Evolutionary conservation across 2,329 filamentous ascomycete genomes (phyloP).

Genomic region (Penicillium hesseltinei): DNA sequence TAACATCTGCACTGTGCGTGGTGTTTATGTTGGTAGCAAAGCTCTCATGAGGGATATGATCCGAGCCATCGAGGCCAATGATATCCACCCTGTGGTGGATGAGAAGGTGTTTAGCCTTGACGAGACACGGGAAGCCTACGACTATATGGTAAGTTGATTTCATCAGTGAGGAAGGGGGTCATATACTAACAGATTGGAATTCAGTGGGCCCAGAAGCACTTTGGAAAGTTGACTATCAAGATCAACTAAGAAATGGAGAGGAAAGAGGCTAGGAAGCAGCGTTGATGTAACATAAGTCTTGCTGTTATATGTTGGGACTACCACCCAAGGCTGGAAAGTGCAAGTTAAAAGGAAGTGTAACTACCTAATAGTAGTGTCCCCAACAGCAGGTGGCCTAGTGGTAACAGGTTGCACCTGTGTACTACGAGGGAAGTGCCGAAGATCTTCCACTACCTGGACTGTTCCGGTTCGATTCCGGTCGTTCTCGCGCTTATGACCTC

Average conservation of each 20-base stretch:
- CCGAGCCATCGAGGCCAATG: constrained; percentile 56
- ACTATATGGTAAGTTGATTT: constrained; percentile 49
- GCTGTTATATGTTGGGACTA: too few relatives aligned
- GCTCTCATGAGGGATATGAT: constrained; percentile 61
- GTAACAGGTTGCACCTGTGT: background rate
- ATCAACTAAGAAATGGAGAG: constrained; percentile 25
- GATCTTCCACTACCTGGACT: background rate
- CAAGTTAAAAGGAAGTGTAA: background rate
- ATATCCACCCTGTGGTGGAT: constrained; percentile 60
- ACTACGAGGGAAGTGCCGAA: background rate
- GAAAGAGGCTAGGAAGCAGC: background rate
- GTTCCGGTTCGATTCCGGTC: background rate
- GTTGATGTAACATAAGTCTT: background rate
- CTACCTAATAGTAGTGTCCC: too few relatives aligned
- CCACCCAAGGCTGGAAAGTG: too few relatives aligned
- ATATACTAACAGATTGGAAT: constrained; percentile 19
- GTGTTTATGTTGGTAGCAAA: constrained; percentile 57
- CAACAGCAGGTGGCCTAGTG: background rate
- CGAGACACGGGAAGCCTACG: constrained; percentile 54
- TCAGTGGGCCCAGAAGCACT: constrained; percentile 53
- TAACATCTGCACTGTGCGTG: constrained; percentile 56
- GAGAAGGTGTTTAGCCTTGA: constrained; percentile 56
- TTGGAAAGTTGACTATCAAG: constrained; percentile 56
- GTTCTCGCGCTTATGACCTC: too few relatives aligned
- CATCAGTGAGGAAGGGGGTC: background rate